Evolutionary conservation across 1,284 basidiomycete genomes (phyloP), one percentile per base, ranked within the genome.

Genomic region (Baeospora myosura): DNA sequence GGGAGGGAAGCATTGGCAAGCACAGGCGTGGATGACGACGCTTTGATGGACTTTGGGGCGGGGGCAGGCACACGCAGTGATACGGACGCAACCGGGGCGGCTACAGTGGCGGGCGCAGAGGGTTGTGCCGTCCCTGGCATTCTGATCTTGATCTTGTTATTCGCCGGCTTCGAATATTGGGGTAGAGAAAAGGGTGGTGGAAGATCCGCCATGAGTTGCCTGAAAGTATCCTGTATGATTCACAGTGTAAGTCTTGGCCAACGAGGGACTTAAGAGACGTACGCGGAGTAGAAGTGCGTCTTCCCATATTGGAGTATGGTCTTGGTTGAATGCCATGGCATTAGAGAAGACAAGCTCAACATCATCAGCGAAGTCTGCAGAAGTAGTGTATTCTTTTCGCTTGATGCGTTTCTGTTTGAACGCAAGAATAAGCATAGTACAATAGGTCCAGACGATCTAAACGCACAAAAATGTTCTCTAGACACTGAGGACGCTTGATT

Each of bases 301-400:
- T 50, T 86, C 76, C 79, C 81, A 88, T 28, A 89, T 83, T 42
- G 61, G 68, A 17, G 81, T 86, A 52, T 82, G 72, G 18, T 89
- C 87, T 51, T 75, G 76, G 51, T 89, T 89, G 63, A 88, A 89
- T 40, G 73, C 64, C 59, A 90, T 72, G 2, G 93, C 93, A 58
- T 97, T 97, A n/a, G 78, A 76, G 63, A 93, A 95, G 35, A 96
- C 85, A 32, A 91, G 75, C 54, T 93, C 89, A 5, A 93, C 82
- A 50, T 96, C 93, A 22, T 77, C 76, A 40, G 85, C 84, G 56
- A 94, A 92, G 28, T 87, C 81, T 3, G 74, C 67, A 1, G 78
- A 64, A 1, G 71, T 71, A 22, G 56, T 50, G 51, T 89, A 89
- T 50, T 84, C 81, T 56, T 87, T 88, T 42, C 74, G 74, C 55